Evolutionary conservation across 2,329 filamentous ascomycete species (phyloP), one percentile per base, ranked within the genome.

Genomic region (Paecilomyces formosus): DNA sequence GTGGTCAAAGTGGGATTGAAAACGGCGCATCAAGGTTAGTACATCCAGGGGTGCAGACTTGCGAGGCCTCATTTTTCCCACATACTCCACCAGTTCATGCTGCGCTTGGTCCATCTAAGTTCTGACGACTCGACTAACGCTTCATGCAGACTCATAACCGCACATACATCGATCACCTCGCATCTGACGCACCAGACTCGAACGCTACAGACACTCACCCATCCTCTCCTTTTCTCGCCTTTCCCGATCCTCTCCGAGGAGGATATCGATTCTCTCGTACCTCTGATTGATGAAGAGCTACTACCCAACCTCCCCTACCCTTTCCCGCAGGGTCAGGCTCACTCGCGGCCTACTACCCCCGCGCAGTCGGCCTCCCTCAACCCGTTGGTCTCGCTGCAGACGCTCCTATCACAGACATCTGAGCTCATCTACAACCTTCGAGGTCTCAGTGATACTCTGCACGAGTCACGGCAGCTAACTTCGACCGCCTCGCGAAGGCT

Each of bases 401-500:
- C 84, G 22, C 81, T 93, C 55, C 87, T 90, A 69, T 80, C 83
- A 6, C 80, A 90, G 62, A 92, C 89, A 0, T 79, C 84, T 26
- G 88, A 92, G 61, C 78, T 93, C 28, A 84, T 93, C 8, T 84
- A 90, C 67, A 90, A 90, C 6, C 83, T 99, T 53, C 91, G 90
- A 65, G 88, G 91, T 64, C 81, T 99, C 3, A 91, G 90, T 6
- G 94, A 99, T 72, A 92, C 90, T 3, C 81, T 99, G 33, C 93
- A 97, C 74, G 96, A 97, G 88, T 92, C 89, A 31, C 87, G 91
- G 12, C 93, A 97, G 74, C 89, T 90, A 1, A 94, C 90, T 0
- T 88, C 86, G 2, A 88, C 88, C 9, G 94, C 93, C 1, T 87
- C 88, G 2, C 82, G 94, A 57, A 84, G 91, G 52, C 78, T 99